Base-by-base conservation (phyloP, 805 yeast species). In the Candida tammaniensis region DNA sequence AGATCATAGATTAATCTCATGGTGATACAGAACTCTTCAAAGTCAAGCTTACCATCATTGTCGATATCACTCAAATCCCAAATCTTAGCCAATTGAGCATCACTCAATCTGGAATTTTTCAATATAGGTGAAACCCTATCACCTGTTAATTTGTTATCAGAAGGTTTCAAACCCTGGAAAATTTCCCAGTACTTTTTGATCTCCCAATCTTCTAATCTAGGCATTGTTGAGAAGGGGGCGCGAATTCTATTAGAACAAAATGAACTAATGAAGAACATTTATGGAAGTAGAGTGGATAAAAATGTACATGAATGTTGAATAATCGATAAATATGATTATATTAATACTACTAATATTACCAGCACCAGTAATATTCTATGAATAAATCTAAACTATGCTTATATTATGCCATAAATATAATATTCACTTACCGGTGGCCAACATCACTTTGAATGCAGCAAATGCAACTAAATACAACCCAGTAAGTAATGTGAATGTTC, bases 181-280 rank as follows among this genome's bases (percentile, higher is more conserved):
- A 93, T 89, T 61, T 93, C 95, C 98, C 98, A 93, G 70, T 88
- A 93, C 64, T 91, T 91, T 53, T 88, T 84, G 50, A 89, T 88
- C 62, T 93, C 98, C 84, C 95, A 88, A 49, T 88, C 93, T 58
- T 87, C 96, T 41, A 88, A 64, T 43, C 84, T 79, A 17, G 91
- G 88, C 71, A 66, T 65, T 2, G 12, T 10, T n/a, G n/a, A n/a
- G n/a, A n/a, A n/a, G n/a, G n/a, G n/a, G n/a, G n/a, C n/a, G n/a
- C n/a, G n/a, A n/a, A n/a, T n/a, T n/a, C n/a, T n/a, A n/a, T n/a
- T n/a, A n/a, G n/a, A n/a, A n/a, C n/a, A n/a, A n/a, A n/a, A n/a
- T n/a, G n/a, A n/a, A n/a, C n/a, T n/a, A n/a, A n/a, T n/a, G n/a
- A n/a, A n/a, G n/a, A n/a, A n/a, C n/a, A n/a, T n/a, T n/a, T n/a